A percentile compares a stretch with the other conserved stretches of the same genome.
phyloP scores from a whole-genome alignment of 2,329 filamentous ascomycete species.

The Aaosphaeria pasadenensis region DNA sequence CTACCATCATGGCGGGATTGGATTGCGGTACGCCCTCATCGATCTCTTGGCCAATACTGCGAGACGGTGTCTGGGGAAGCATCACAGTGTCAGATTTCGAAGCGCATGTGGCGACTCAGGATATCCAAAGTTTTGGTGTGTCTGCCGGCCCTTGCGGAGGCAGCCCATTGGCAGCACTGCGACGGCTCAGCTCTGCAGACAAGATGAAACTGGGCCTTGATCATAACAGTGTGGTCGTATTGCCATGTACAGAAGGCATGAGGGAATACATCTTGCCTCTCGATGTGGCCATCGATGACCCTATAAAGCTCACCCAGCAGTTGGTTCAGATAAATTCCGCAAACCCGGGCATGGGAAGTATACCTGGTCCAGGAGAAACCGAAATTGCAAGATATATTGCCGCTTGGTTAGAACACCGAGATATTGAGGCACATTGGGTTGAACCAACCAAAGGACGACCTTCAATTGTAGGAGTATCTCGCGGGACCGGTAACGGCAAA shows the following conservation, averaged over 20 bases:
- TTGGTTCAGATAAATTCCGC: slow-evolving; percentile 52
- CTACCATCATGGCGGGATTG: neutral
- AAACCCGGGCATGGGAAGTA: slow-evolving; percentile 43
- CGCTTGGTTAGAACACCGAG: slow-evolving; percentile 52
- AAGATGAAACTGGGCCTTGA: neutral
- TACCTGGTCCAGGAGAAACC: slow-evolving; percentile 46
- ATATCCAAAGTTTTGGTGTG: neutral
- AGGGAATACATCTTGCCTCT: neutral
- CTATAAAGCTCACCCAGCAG: slow-evolving; percentile 42
- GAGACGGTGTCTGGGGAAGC: neutral
- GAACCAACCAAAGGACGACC: slow-evolving; percentile 48
- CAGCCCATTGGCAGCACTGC: neutral
- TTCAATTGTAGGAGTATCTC: slow-evolving; percentile 49
- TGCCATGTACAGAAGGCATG: neutral
- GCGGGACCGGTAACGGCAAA: slow-evolving; percentile 48
- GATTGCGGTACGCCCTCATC: neutral
- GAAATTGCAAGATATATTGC: slow-evolving; percentile 34
- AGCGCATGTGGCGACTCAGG: neutral
- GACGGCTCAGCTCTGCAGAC: neutral
- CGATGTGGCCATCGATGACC: slow-evolving; percentile 30
- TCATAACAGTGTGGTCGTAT: neutral
- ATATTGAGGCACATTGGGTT: slow-evolving; percentile 51
- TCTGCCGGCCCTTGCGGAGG: neutral
- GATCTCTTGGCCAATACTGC: neutral
- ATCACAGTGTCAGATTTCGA: neutral